These are phyloP conservation scores for Tricholoma matsutake DNA, from an alignment of 768 basidiomycete species.

Conservation along the genomic window DNA sequence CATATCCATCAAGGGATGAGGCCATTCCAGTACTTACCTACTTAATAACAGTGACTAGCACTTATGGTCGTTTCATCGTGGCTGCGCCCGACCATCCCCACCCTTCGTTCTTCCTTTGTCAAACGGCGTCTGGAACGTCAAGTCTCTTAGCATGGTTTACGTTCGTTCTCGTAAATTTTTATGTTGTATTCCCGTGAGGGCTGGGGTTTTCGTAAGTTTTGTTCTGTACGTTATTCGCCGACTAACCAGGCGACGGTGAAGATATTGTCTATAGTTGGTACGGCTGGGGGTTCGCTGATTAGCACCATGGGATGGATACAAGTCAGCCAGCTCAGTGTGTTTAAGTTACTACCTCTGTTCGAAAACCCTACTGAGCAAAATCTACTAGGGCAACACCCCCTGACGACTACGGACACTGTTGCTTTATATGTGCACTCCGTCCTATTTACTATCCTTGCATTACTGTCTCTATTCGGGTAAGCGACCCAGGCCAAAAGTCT, in stretches of 20 bases:
- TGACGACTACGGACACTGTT: constrained; percentile 35
- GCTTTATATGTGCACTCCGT: constrained; percentile 46
- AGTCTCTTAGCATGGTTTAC: constrained; percentile 41
- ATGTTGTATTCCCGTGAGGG: constrained; percentile 63
- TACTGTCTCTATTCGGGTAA: constrained; percentile 51
- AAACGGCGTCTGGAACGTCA: constrained; percentile 11
- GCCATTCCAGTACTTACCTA: not conserved
- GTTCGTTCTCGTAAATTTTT: constrained; percentile 57
- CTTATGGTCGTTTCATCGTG: constrained; percentile 22
- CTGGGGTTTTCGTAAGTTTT: constrained; percentile 53
- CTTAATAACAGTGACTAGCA: not conserved
- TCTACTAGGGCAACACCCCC: constrained; percentile 28
- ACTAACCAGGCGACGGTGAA: constrained; percentile 19
- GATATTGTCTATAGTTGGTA: constrained; percentile 41
- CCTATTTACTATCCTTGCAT: constrained; percentile 44
- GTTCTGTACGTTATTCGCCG: not conserved
- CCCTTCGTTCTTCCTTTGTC: constrained; percentile 16
- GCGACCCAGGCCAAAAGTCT: constrained; percentile 9
- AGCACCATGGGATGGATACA: constrained; percentile 46
- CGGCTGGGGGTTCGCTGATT: constrained; percentile 41
- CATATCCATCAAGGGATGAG: not conserved
- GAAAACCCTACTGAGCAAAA: not conserved
- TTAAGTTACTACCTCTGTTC: not conserved
- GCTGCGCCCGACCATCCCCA: constrained; percentile 35
- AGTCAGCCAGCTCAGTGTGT: constrained; percentile 42